Evolutionary conservation across 441 rosid species (phyloP), one percentile per base, ranked within the genome.

Genomic region (Syzygium syzygioides): DNA sequence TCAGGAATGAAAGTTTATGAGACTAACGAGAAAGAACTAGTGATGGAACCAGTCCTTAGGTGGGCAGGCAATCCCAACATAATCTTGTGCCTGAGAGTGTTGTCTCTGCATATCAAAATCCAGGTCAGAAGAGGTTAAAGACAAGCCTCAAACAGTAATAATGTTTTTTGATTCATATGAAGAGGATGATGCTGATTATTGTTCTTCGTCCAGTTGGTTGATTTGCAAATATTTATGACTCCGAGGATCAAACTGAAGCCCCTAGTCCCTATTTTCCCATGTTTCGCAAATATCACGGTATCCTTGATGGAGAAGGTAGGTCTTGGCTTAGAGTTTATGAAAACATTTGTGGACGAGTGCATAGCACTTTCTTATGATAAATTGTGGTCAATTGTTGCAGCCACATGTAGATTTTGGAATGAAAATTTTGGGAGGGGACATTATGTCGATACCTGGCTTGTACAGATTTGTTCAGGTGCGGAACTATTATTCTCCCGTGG

Each of bases 371-470:
- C 86, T 25, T 60, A 30, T 86, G 86, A 60, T 88, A 59, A 68
- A 79, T 87, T 85, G 34, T 28, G 26, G 53, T 55, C 45, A 14
- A 91, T 84, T 90, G 50, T 91, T 91, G 91, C 96, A 98, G 99
- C 99, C 99, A 19, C 94, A 95, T 66, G 94, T 96, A 59, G 99
- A 96, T 91, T 98, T 98, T 71, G 99, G 99, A 92, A 86, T 96
- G 88, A 94, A 93, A 91, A 86, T 98, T 87, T 93, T 96, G 71
- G 99, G 99, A 91, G 99, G 97, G 54, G 99, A 98, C 92, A 87
- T 96, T 87, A 98, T 98, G 99, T 95, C 99, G 59, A 95, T 98
- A 89, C 99, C 99, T 4, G 98, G 98, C 88, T 95, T 96, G 87
- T 96, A 96, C 93, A 94, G 92, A 88, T 94, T 92, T 90, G 93